Base-by-base conservation (phyloP, 495 filamentous ascomycete genomes). In the Aspergillus nanangensis region DNA sequence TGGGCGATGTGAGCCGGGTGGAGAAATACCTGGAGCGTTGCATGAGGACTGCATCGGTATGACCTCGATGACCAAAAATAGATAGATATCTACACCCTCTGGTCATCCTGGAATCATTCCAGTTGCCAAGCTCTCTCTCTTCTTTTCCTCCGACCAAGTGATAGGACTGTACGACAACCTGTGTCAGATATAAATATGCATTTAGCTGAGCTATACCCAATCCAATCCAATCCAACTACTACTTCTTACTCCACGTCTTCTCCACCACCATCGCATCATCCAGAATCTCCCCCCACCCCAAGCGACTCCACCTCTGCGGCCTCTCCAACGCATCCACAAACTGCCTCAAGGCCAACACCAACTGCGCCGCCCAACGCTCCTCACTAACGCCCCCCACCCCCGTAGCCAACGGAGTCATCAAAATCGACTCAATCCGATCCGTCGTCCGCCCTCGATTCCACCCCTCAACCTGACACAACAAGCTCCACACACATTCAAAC, bases 1-100 rank as follows among this genome's bases (percentile, higher is more conserved):
- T 85, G 43, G 68, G 72, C 21, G 77, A 79, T 57, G 61, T 75
- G n/a, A n/a, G n/a, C n/a, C n/a, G n/a, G n/a, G n/a, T n/a, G n/a
- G n/a, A n/a, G n/a, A n/a, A n/a, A n/a, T n/a, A n/a, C n/a, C n/a
- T n/a, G n/a, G n/a, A n/a, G n/a, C n/a, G n/a, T n/a, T n/a, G n/a
- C n/a, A n/a, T n/a, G n/a, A n/a, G n/a, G n/a, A n/a, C n/a, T n/a
- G n/a, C n/a, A n/a, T n/a, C n/a, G n/a, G n/a, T n/a, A n/a, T n/a
- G n/a, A n/a, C n/a, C n/a, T n/a, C n/a, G n/a, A n/a, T n/a, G n/a
- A n/a, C n/a, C n/a, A n/a, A n/a, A n/a, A n/a, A n/a, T n/a, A n/a
- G n/a, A n/a, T n/a, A n/a, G n/a, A n/a, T n/a, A n/a, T n/a, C n/a
- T n/a, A n/a, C n/a, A n/a, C n/a, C n/a, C n/a, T n/a, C n/a, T n/a